phyloP scores from a whole-genome alignment of 148 eudicot species.

The Rhododendron vialii region DNA sequence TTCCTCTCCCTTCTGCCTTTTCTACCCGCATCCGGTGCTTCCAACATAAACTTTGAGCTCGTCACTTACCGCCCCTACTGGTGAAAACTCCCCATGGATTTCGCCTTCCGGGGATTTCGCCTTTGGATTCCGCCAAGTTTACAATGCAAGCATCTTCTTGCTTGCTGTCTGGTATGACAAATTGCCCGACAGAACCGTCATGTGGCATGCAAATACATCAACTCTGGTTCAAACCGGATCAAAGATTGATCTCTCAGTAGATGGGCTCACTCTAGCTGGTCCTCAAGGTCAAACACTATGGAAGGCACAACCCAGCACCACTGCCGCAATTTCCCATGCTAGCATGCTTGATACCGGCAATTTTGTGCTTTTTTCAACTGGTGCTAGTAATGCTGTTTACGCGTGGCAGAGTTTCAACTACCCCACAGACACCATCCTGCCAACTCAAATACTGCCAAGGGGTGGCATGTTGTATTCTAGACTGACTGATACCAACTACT shows the following conservation, averaged over 20 bases:
- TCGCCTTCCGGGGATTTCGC: constrained; percentile 2
- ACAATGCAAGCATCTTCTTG: not conserved
- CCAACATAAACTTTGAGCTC: constrained; percentile 1
- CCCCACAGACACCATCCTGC: constrained; percentile 6
- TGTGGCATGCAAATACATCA: not conserved
- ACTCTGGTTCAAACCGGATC: not conserved
- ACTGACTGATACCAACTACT: not conserved
- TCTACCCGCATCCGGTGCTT: not conserved
- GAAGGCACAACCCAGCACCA: not conserved
- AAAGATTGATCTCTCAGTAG: not conserved
- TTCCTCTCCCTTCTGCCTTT: not conserved
- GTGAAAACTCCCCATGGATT: not conserved
- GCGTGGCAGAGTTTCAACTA: not conserved
- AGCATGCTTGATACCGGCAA: not conserved
- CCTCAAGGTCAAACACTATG: not conserved
- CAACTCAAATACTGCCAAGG: not conserved
- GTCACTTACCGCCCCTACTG: not conserved
- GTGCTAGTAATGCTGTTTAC: not conserved
- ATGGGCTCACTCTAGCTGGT: not conserved
- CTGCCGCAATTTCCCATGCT: not conserved
- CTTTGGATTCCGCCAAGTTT: not conserved
- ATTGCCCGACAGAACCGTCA: not conserved
- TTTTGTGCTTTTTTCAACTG: not conserved
- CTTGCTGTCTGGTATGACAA: not conserved
- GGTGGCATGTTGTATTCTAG: not conserved